These are phyloP conservation scores for Paxillus ammoniavirescens DNA, from an alignment of 768 basidiomycete species.

Conservation along the genomic window DNA sequence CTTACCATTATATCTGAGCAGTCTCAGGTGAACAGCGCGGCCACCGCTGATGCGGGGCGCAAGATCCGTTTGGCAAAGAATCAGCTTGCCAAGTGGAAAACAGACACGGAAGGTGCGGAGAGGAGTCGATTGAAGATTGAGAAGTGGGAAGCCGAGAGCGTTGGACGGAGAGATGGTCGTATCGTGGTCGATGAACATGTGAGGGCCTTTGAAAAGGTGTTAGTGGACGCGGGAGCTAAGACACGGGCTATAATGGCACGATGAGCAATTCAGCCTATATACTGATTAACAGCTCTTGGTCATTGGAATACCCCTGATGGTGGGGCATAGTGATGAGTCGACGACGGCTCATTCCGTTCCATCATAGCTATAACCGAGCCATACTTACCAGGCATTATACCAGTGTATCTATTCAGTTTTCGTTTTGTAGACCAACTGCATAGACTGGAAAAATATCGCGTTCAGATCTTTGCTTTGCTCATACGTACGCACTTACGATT, in stretches of 20 bases:
- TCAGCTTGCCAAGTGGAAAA: slow-evolving; percentile 74
- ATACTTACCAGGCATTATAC: slow-evolving; percentile 17
- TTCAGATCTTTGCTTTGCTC: background rate
- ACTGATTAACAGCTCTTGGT: background rate
- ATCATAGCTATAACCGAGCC: slow-evolving; percentile 7
- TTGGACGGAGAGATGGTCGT: slow-evolving; percentile 53
- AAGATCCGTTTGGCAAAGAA: slow-evolving; percentile 86
- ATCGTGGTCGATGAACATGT: slow-evolving; percentile 76
- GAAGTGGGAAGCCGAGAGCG: slow-evolving; percentile 69
- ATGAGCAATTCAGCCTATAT: slow-evolving; percentile 30
- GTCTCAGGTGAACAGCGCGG: slow-evolving; percentile 84
- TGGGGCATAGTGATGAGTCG: background rate
- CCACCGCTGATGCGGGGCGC: slow-evolving; percentile 80
- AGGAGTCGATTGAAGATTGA: slow-evolving; percentile 73
- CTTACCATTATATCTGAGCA: slow-evolving; percentile 81
- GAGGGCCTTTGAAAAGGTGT: slow-evolving; percentile 67
- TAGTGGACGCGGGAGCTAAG: slow-evolving; percentile 71
- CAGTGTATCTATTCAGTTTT: slow-evolving; percentile 12
- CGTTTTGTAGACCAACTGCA: slow-evolving; percentile 20
- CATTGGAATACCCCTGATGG: background rate
- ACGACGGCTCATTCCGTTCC: slow-evolving; percentile 8
- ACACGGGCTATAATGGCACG: slow-evolving; percentile 83
- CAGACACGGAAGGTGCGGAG: slow-evolving; percentile 85
- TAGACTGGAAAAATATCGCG: background rate
- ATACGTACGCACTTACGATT: background rate